A percentile compares a stretch with the other conserved stretches of the same genome.
Evolutionary conservation across 257 asterid species (phyloP).

Genomic region (Plantago elongata): DNA sequence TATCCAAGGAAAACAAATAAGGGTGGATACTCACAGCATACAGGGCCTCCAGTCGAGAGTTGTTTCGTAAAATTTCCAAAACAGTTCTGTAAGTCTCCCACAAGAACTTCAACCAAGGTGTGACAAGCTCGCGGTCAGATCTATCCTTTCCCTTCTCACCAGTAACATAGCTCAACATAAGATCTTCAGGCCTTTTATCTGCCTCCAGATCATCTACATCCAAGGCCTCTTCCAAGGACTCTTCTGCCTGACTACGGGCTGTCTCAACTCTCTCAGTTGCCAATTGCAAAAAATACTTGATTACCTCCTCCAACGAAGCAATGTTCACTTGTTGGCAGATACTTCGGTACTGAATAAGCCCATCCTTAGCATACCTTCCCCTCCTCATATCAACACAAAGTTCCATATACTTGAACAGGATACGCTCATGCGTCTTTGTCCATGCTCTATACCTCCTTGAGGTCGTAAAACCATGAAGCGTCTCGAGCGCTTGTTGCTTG

Average conservation of each 20-base stretch:
- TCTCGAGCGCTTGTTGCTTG: conserved; percentile 91
- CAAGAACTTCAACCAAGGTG: conserved; percentile 84
- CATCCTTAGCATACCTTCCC: conserved; percentile 97
- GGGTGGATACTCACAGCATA: conserved; percentile 46
- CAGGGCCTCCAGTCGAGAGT: conserved; percentile 66
- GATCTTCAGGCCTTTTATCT: conserved; percentile 92
- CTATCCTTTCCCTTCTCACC: conserved; percentile 96
- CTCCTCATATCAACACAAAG: conserved; percentile 92
- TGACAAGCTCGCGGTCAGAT: conserved; percentile 87
- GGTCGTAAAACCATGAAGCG: conserved; percentile 79
- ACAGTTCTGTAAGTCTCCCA: conserved; percentile 90
- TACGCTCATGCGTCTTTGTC: conserved; percentile 82
- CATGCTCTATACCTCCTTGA: conserved; percentile 91
- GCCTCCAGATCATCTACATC: conserved; percentile 92
- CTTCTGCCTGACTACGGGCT: conserved; percentile 81
- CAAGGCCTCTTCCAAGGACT: conserved; percentile 69
- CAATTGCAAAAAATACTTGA: conserved; percentile 92
- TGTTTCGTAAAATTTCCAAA: conserved; percentile 68
- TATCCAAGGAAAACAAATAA: too few species aligned
- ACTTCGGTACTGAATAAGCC: conserved; percentile 86
- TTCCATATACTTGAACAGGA: conserved; percentile 88
- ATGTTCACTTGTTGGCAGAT: conserved; percentile 94
- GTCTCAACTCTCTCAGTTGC: conserved; percentile 86
- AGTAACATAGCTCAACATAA: conserved; percentile 90
- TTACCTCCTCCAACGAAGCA: conserved; percentile 82